Evolutionary conservation across 768 basidiomycete genomes (phyloP).

Genomic region (Rhodotorula diobovata): DNA sequence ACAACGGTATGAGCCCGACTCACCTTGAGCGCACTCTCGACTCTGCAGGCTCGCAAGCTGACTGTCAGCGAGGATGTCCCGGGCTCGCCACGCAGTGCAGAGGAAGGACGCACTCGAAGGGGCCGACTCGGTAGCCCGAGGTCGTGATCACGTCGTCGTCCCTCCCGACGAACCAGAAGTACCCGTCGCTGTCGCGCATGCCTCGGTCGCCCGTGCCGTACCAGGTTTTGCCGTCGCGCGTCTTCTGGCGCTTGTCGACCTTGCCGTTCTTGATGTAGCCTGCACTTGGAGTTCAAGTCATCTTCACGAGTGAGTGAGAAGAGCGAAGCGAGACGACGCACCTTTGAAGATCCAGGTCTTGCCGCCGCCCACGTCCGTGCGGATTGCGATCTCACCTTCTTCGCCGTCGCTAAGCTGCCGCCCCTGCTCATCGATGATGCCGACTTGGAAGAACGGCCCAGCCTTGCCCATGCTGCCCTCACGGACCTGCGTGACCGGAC

Average conservation of each 20-base stretch:
- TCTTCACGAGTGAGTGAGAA: background rate
- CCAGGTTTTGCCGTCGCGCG: constrained; percentile 28
- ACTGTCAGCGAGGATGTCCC: too few relatives aligned
- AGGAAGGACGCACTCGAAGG: constrained; percentile 22
- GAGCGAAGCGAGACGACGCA: background rate
- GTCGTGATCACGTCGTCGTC: constrained; percentile 37
- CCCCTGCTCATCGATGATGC: constrained; percentile 28
- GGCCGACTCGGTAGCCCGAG: constrained; percentile 32
- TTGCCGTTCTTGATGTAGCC: constrained; percentile 37
- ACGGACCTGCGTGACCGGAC: background rate
- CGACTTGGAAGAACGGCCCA: constrained; percentile 16
- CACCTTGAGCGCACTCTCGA: constrained; percentile 35
- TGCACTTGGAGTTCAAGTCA: background rate
- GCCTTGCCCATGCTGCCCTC: constrained; percentile 28
- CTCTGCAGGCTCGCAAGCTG: background rate
- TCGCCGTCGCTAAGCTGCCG: constrained; percentile 13
- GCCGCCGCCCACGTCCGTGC: constrained; percentile 23
- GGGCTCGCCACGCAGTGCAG: too few relatives aligned
- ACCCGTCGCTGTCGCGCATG: constrained; percentile 23
- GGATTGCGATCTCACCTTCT: constrained; percentile 30
- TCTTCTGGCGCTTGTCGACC: constrained; percentile 25
- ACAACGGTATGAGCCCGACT: too few relatives aligned
- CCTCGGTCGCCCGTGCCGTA: constrained; percentile 35
- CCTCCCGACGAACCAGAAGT: constrained; percentile 36
- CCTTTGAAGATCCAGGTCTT: constrained; percentile 35